Percentiles rank a stretch among this genome's conserved stretches.
Conservation (phyloP, 768 basidiomycete species). For the Termitomyces sp. region DNA sequence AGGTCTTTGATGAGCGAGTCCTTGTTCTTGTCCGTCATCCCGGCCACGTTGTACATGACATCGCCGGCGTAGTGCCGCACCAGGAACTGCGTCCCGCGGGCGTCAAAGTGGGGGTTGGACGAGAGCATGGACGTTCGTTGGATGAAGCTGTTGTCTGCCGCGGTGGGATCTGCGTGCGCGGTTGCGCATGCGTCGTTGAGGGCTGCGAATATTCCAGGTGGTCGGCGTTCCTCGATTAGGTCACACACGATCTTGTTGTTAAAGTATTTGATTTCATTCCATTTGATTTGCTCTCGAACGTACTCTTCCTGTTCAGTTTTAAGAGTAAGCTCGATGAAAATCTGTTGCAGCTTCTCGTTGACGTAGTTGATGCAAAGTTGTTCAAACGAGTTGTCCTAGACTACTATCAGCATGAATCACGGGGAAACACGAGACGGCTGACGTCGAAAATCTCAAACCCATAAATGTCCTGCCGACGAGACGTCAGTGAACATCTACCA, state of each 20-base stretch:
- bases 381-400: constrained; percentile 89
- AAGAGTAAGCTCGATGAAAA: constrained; percentile 97
- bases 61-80: constrained; percentile 98
- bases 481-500: constrained; percentile 2
- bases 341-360: constrained; percentile 99
- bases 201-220: constrained; percentile 96
- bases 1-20: constrained; percentile 94
- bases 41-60: constrained; percentile 94
- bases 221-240: constrained; percentile 93
- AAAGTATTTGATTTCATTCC: constrained; percentile 99
- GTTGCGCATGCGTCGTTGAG: constrained; percentile 99
- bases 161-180: constrained; percentile 93
- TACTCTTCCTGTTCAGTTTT: constrained; percentile 99
- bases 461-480: constrained; percentile 78
- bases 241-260: constrained; percentile 98
- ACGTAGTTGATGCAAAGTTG: constrained; percentile 99
- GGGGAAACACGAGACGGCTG: constrained; percentile 7
- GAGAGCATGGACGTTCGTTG: constrained; percentile 82
- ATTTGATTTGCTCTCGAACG: constrained; percentile 96
- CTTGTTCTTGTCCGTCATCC: constrained; percentile 99
- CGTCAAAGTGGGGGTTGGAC: constrained; percentile 90
- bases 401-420: constrained; percentile 3
- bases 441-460: constrained; percentile 99
- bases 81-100: constrained; percentile 90
- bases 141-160: constrained; percentile 95